Evolutionary conservation across 257 asterid genomes (phyloP).

Genomic region (Gynochthodes officinalis): DNA sequence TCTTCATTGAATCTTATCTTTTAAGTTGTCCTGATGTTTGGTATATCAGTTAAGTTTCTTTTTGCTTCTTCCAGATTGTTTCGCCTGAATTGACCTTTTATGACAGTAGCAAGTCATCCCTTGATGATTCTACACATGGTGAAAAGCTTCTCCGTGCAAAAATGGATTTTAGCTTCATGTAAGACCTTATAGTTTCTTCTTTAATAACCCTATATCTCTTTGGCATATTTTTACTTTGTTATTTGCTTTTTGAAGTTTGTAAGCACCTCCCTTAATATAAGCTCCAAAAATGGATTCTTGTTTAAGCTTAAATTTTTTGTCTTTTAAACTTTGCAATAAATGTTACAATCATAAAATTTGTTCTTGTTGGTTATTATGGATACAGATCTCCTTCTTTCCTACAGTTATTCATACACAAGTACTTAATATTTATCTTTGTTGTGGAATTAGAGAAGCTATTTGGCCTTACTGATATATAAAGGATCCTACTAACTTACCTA

Average conservation of each 20-base stretch:
- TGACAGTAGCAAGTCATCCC: slow-evolving; percentile 80
- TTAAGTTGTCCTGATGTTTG: neutral
- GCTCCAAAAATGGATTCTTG: neutral
- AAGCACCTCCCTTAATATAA: neutral
- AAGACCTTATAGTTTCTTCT: slow-evolving; percentile 24
- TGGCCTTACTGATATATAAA: neutral
- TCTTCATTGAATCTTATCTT: neutral
- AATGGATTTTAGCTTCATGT: slow-evolving; percentile 95
- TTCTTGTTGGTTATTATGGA: neutral
- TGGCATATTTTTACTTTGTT: neutral
- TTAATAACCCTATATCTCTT: neutral
- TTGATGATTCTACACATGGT: slow-evolving; percentile 80
- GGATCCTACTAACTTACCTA: too few relatives aligned
- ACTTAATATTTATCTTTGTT: neutral
- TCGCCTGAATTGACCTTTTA: slow-evolving; percentile 96
- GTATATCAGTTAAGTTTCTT: neutral
- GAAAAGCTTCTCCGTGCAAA: slow-evolving; percentile 98
- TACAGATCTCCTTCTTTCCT: neutral
- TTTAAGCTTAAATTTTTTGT: neutral
- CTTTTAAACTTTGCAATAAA: neutral
- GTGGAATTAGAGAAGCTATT: neutral
- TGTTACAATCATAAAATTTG: neutral
- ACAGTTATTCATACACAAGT: neutral
- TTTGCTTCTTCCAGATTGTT: slow-evolving; percentile 59
- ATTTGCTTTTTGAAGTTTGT: neutral